A percentile compares a stretch with the other conserved stretches of the same genome.
Conservation (phyloP, 768 basidiomycete species). For the Dentipellis fragilis region DNA sequence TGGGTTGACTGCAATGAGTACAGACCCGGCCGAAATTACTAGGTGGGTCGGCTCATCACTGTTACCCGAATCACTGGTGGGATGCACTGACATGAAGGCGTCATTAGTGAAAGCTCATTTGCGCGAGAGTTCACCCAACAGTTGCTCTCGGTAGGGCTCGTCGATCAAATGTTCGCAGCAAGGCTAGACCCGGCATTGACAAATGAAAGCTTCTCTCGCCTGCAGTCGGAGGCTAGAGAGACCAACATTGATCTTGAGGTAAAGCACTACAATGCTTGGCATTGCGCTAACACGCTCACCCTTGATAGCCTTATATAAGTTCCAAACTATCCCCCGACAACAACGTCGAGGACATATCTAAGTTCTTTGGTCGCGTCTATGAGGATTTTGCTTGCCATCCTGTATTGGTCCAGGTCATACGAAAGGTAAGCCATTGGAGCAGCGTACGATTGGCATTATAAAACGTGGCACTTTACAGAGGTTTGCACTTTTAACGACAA, state of each 20-base stretch:
- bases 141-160: slow-evolving; percentile 39
- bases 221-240: slow-evolving; percentile 53
- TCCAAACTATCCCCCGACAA: slow-evolving; percentile 31
- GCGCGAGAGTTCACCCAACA: slow-evolving; percentile 45
- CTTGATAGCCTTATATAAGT: slow-evolving; percentile 43
- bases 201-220: slow-evolving; percentile 35
- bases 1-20: slow-evolving; percentile 3
- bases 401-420: slow-evolving; percentile 51
- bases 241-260: slow-evolving; percentile 51
- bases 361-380: slow-evolving; percentile 8
- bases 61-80: not conserved
- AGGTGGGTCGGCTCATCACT: slow-evolving; percentile 1
- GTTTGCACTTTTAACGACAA: slow-evolving; percentile 39
- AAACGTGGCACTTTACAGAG: slow-evolving; percentile 30
- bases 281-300: slow-evolving; percentile 9
- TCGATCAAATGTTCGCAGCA: slow-evolving; percentile 42
- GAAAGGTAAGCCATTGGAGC: slow-evolving; percentile 35
- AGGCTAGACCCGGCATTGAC: slow-evolving; percentile 42
- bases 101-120: slow-evolving; percentile 8
- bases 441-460: not conserved
- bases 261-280: slow-evolving; percentile 6
- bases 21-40: slow-evolving; percentile 5
- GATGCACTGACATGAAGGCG: not conserved
- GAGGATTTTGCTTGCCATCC: slow-evolving; percentile 20
- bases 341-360: slow-evolving; percentile 3